Percentiles rank a stretch among this genome's conserved stretches.
phyloP scores from a whole-genome alignment of 208 protist genomes.

The Leishmania aethiopica region DNA sequence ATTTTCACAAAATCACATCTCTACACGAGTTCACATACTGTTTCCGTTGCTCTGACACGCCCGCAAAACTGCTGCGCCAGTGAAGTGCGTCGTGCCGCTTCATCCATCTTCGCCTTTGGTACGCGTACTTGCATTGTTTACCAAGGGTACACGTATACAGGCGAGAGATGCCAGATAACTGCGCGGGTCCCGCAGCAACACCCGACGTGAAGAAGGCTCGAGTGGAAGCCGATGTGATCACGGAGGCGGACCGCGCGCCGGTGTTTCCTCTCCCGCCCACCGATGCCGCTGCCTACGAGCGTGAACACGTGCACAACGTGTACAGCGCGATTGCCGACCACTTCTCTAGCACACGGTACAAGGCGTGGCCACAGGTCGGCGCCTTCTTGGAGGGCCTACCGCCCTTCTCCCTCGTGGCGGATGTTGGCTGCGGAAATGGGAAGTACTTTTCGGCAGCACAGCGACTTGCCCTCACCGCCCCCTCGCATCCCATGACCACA shows the following conservation, averaged over 20 bases:
- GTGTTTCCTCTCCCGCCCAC: not conserved
- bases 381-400: conserved; percentile 71
- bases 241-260: not conserved
- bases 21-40: not conserved
- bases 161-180: not conserved
- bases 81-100: not conserved
- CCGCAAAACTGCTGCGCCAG: not conserved
- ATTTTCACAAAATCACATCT: not conserved
- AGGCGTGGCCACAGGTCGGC: conserved; percentile 81
- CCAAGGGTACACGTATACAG: not conserved
- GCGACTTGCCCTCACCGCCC: not conserved
- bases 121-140: not conserved
- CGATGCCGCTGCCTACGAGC: conserved; percentile 52
- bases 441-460: conserved; percentile 76
- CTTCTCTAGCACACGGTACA: conserved; percentile 90
- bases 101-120: not conserved
- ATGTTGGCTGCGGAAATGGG: conserved; percentile 91
- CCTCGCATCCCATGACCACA: not conserved
- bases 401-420: conserved; percentile 62
- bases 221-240: conserved; percentile 3
- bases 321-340: conserved; percentile 86
- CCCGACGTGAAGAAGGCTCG: not conserved
- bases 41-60: not conserved
- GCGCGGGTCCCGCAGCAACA: not conserved
- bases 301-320: conserved; percentile 74